phyloP scores from a whole-genome alignment of 148 eudicot species.

The Chenopodium album region DNA sequence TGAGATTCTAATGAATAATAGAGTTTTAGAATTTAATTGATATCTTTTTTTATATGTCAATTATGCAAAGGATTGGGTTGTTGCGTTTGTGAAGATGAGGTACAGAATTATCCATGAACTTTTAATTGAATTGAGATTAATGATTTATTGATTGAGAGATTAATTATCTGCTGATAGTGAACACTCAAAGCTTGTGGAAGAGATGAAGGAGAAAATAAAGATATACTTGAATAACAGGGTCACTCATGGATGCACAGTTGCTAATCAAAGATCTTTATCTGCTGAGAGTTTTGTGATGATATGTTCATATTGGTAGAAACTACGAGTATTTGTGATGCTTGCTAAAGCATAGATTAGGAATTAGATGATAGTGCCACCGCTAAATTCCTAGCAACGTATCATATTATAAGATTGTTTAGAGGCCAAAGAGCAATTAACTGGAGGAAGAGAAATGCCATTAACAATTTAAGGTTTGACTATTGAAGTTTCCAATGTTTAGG shows the following conservation, averaged over 20 bases:
- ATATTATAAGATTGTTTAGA: neutral
- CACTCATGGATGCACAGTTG: neutral
- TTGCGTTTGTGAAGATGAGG: neutral
- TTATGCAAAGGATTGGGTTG: neutral
- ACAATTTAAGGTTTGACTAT: neutral
- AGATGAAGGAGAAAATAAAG: neutral
- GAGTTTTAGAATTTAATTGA: neutral
- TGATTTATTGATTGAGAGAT: neutral
- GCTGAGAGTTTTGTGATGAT: neutral
- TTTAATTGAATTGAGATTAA: neutral
- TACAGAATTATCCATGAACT: neutral
- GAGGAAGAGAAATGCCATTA: neutral
- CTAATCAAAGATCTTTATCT: neutral
- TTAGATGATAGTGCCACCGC: neutral
- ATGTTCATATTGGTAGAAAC: neutral
- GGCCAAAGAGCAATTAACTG: neutral
- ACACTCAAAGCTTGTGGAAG: slow-evolving; percentile 4
- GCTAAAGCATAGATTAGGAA: neutral
- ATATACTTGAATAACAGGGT: neutral
- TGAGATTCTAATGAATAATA: neutral
- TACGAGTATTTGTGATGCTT: neutral
- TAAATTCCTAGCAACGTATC: neutral
- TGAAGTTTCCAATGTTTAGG: too few relatives aligned
- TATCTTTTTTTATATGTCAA: neutral
- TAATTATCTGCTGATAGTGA: neutral